These are phyloP conservation scores for Ophiocordyceps camponoti-floridani DNA, from an alignment of 2,329 filamentous ascomycete species.

Conservation along the genomic window DNA sequence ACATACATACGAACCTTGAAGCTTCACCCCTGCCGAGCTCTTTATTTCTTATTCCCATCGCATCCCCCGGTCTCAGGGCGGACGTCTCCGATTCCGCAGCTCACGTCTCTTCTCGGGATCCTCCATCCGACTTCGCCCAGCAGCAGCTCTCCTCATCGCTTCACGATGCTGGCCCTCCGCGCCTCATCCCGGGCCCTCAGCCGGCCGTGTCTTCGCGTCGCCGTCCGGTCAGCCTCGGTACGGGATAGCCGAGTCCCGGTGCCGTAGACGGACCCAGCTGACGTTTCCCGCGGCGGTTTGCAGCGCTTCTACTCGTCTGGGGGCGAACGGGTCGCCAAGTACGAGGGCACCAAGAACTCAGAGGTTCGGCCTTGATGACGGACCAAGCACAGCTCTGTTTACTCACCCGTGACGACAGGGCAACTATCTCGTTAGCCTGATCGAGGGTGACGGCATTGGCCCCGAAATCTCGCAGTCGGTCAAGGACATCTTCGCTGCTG, in stretches of 20 bases:
- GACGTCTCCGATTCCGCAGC: too few species aligned
- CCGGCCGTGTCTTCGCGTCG: constrained; percentile 59
- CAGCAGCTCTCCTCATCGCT: constrained; percentile 4
- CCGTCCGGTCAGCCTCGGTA: constrained; percentile 34
- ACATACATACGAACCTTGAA: too few species aligned
- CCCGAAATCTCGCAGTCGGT: constrained; percentile 95
- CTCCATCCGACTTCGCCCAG: too few species aligned
- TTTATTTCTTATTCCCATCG: too few species aligned
- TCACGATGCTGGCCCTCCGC: constrained; percentile 70
- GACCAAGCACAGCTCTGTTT: constrained; percentile 3
- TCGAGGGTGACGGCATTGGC: constrained; percentile 97
- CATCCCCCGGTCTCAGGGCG: background rate
- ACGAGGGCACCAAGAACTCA: constrained; percentile 75
- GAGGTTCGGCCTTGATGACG: constrained; percentile 42
- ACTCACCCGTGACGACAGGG: constrained; percentile 40
- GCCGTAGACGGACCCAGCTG: background rate
- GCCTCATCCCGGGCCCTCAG: too few species aligned
- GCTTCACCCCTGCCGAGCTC: too few species aligned
- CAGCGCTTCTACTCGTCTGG: constrained; percentile 46
- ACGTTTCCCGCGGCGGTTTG: constrained; percentile 7
- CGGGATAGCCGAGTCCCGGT: background rate
- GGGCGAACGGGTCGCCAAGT: constrained; percentile 69
- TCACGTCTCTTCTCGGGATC: background rate
- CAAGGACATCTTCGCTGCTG: constrained; percentile 95
- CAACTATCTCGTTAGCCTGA: constrained; percentile 89